Percentiles rank a stretch among this genome's conserved stretches.
These are phyloP conservation scores for Vitis hybrid DNA, from an alignment of 177 flowering plant genomes.

Conservation along the genomic window DNA sequence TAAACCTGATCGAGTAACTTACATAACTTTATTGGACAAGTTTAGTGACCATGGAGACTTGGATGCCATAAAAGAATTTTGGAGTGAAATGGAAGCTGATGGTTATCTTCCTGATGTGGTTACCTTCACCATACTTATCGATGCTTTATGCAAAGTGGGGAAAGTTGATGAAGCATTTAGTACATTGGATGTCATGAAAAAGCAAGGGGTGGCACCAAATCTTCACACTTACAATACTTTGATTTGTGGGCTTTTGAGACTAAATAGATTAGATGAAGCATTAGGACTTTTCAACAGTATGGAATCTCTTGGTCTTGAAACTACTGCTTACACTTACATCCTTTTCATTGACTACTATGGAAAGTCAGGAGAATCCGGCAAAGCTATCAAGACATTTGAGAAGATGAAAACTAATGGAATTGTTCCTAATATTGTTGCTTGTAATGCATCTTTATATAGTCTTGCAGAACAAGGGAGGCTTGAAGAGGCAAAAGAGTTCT, in stretches of 20 bases:
- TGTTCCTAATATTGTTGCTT: conserved; percentile 78
- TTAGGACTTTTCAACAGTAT: conserved; percentile 45
- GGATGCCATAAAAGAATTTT: conserved; percentile 56
- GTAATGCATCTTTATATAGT: conserved; percentile 74
- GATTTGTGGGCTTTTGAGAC: conserved; percentile 73
- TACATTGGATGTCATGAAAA: conserved; percentile 58
- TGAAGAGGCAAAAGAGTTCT: conserved; percentile 60
- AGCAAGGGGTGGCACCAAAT: conserved; percentile 66
- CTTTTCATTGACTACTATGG: conserved; percentile 91
- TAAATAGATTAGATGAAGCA: conserved; percentile 58
- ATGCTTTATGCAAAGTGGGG: conserved; percentile 73
- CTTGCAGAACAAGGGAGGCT: conserved; percentile 72
- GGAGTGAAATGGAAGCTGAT: conserved; percentile 81
- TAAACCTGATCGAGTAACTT: conserved; percentile 86
- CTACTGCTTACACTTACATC: conserved; percentile 69
- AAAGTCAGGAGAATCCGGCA: conserved; percentile 58
- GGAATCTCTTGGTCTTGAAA: conserved; percentile 55
- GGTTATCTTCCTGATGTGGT: conserved; percentile 85
- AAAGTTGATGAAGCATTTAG: conserved; percentile 71
- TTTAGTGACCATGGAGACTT: conserved; percentile 73
- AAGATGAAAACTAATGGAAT: conserved; percentile 76
- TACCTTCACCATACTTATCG: conserved; percentile 66
- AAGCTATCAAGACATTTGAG: conserved; percentile 76
- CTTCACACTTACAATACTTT: conserved; percentile 82
- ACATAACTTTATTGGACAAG: conserved; percentile 75